Evolutionary conservation across 148 eudicot species (phyloP).

Genomic region (Vaccinium darrowii): DNA sequence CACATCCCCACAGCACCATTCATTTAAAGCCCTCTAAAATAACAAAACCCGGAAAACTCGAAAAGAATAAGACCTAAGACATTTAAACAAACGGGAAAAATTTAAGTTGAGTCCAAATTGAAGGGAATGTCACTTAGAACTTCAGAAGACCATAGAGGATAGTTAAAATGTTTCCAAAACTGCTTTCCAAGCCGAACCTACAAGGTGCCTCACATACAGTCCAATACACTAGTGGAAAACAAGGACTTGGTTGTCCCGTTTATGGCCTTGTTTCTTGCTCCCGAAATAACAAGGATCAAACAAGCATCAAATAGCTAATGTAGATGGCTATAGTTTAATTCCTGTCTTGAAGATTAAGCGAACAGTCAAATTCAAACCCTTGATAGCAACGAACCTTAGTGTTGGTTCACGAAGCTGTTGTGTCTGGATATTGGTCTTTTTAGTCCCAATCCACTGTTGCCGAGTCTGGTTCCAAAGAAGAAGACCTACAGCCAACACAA

Average conservation of each 20-base stretch:
- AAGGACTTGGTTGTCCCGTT: neutral
- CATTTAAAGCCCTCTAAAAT: neutral
- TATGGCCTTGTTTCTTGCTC: neutral
- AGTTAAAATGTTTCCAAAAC: neutral
- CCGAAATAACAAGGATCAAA: neutral
- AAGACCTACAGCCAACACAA: conserved; percentile 48
- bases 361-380: conserved; percentile 3
- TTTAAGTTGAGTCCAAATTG: neutral
- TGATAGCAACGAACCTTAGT: conserved; percentile 44
- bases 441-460: conserved; percentile 74
- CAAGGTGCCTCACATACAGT: neutral
- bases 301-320: neutral
- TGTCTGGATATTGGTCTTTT: conserved; percentile 32
- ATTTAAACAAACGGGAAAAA: neutral
- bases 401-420: conserved; percentile 57
- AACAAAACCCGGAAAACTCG: neutral
- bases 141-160: neutral
- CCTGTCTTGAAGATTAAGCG: neutral
- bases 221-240: neutral
- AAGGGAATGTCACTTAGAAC: neutral
- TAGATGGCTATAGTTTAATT: neutral
- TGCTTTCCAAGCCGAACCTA: neutral
- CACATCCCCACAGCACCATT: neutral
- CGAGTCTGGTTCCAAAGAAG: conserved; percentile 82
- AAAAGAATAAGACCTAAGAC: neutral